A percentile compares a stretch with the other conserved stretches of the same genome.
Conservation (phyloP, 192 early-diverging fungal species). For the Pilaira anomala region DNA sequence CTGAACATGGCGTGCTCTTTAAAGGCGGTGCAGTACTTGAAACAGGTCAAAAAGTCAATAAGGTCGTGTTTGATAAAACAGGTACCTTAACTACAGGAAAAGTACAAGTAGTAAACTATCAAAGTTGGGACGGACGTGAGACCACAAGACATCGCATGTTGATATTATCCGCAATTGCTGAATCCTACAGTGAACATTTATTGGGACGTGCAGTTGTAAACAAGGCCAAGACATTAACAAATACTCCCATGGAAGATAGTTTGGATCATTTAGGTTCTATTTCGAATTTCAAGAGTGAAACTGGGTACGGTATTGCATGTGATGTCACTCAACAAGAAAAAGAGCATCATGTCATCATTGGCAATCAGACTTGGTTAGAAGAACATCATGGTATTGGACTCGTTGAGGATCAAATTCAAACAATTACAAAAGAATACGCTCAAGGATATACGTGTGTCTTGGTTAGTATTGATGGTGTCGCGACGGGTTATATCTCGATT, state of each 20-base stretch:
- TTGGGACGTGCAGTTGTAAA: constrained; percentile 71
- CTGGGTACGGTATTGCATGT: constrained; percentile 31
- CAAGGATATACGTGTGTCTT: constrained; percentile 77
- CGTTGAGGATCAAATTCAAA: constrained; percentile 33
- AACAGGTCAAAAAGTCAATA: constrained; percentile 72
- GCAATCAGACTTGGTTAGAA: constrained; percentile 64
- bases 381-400: constrained; percentile 42
- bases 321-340: background rate
- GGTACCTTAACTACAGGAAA: constrained; percentile 86
- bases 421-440: constrained; percentile 55
- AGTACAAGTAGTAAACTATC: constrained; percentile 57
- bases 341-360: constrained; percentile 55
- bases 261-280: constrained; percentile 43
- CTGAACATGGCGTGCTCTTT: constrained; percentile 91
- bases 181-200: constrained; percentile 87
- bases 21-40: constrained; percentile 92
- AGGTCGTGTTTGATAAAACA: constrained; percentile 96
- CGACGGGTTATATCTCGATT: constrained; percentile 72
- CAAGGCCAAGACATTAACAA: constrained; percentile 44
- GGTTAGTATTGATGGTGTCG: constrained; percentile 60
- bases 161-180: constrained; percentile 62
- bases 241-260: constrained; percentile 21
- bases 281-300: constrained; percentile 59
- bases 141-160: constrained; percentile 10
- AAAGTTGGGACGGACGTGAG: constrained; percentile 4